Percentiles rank a stretch among this genome's conserved stretches.
phyloP scores from a whole-genome alignment of 768 basidiomycete species.

The Panaeolus papilionaceus region DNA sequence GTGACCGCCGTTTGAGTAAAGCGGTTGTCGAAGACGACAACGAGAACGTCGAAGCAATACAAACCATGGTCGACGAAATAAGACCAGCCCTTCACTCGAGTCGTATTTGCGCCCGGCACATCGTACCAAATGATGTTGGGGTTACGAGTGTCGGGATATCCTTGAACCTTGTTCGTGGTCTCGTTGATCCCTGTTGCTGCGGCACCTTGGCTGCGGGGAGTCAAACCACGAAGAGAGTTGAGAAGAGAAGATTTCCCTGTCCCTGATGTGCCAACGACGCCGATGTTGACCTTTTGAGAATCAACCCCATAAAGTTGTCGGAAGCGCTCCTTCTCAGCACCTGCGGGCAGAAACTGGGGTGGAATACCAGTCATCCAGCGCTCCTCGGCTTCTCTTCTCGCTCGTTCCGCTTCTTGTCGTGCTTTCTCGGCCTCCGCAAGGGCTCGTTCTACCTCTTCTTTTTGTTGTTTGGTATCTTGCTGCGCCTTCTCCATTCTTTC shows the following conservation, averaged over 20 bases:
- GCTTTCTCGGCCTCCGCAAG: neutral
- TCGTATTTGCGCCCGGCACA: slow-evolving; percentile 41
- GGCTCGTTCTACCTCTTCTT: neutral
- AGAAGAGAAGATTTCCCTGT: slow-evolving; percentile 46
- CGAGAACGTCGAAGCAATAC: slow-evolving; percentile 41
- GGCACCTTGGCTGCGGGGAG: slow-evolving; percentile 26
- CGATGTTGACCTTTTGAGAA: slow-evolving; percentile 29
- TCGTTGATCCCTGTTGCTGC: slow-evolving; percentile 31
- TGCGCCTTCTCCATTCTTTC: neutral
- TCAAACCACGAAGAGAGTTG: slow-evolving; percentile 41
- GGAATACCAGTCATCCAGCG: neutral
- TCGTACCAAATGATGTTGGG: slow-evolving; percentile 40
- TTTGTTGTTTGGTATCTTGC: neutral
- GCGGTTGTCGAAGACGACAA: slow-evolving; percentile 39
- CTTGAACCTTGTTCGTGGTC: slow-evolving; percentile 22
- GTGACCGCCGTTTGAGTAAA: slow-evolving; percentile 41
- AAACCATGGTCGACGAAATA: slow-evolving; percentile 44
- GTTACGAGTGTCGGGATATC: slow-evolving; percentile 33
- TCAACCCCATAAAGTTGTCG: neutral
- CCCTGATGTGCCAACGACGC: slow-evolving; percentile 38
- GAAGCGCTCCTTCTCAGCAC: neutral
- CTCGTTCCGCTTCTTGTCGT: neutral
- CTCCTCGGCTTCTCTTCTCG: neutral
- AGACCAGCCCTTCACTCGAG: slow-evolving; percentile 38
- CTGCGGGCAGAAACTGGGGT: neutral